Conservation (phyloP, 2,329 filamentous ascomycete genomes). For the Xylaria sp. region DNA sequence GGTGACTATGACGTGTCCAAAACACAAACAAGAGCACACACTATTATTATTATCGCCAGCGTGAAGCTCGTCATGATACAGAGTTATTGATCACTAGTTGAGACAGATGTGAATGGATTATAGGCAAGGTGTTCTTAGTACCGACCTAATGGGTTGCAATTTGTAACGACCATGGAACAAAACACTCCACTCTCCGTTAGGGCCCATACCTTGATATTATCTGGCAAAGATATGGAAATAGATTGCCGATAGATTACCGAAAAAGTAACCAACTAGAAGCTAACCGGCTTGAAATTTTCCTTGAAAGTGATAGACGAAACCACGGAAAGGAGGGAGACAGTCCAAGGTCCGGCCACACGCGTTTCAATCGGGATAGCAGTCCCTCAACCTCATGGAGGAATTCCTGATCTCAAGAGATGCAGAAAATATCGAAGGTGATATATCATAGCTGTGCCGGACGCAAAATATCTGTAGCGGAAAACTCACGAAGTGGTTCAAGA, state of each 20-base stretch:
- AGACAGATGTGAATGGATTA: neutral
- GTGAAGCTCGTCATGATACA: slow-evolving; percentile 15
- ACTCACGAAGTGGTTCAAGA: slow-evolving; percentile 6
- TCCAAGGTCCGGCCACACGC: neutral
- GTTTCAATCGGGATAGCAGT: neutral
- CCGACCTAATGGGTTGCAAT: neutral
- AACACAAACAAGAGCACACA: slow-evolving; percentile 15
- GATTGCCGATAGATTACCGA: slow-evolving; percentile 21
- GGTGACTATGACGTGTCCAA: slow-evolving; percentile 33
- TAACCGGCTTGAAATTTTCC: neutral
- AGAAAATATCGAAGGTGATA: neutral
- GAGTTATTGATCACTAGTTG: neutral
- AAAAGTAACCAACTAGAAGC: neutral
- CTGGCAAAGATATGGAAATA: neutral
- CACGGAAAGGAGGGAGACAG: neutral
- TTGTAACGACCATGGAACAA: neutral
- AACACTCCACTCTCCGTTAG: neutral
- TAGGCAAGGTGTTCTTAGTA: neutral
- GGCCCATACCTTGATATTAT: neutral
- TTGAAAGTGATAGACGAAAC: neutral
- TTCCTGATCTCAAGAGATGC: neutral
- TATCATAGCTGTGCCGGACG: slow-evolving; percentile 9
- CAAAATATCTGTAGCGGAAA: slow-evolving; percentile 1
- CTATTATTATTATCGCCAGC: slow-evolving; percentile 5
- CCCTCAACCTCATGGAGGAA: neutral